Conservation (phyloP, 441 rosid genomes). For the Euphorbia neoarborescens region DNA sequence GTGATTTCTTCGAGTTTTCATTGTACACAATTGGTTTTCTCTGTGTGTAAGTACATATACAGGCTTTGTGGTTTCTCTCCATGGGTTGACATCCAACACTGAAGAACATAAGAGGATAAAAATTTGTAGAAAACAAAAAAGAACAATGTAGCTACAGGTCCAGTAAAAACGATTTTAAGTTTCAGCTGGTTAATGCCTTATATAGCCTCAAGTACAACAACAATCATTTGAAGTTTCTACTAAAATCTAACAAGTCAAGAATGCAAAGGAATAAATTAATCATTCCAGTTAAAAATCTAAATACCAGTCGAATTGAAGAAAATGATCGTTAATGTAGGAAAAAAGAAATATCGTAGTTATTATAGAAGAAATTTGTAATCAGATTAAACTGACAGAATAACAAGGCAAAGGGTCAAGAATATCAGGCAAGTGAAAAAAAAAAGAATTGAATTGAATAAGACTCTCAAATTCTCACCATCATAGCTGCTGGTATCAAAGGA, state of each 20-base stretch:
- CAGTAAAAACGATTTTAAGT: neutral
- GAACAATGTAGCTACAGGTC: conserved; percentile 1
- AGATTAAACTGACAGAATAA: neutral
- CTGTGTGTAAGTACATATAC: conserved; percentile 75
- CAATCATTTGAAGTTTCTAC: neutral
- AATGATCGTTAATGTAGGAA: neutral
- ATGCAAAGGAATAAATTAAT: neutral
- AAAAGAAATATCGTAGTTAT: neutral
- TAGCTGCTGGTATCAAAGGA: conserved; percentile 79
- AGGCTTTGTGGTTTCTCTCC: conserved; percentile 83
- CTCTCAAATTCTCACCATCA: conserved; percentile 42
- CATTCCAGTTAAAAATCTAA: neutral
- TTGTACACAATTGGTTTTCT: conserved; percentile 79
- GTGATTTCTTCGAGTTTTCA: conserved; percentile 87
- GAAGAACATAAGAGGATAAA: conserved; percentile 15
- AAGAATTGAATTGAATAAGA: neutral
- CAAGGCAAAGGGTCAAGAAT: neutral
- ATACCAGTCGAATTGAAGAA: neutral
- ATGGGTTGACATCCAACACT: conserved; percentile 93
- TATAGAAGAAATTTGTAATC: neutral
- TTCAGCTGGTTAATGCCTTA: neutral
- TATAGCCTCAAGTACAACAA: neutral
- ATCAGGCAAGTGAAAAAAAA: neutral
- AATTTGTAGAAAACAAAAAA: conserved; percentile 5
- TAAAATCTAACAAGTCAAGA: neutral